These are phyloP conservation scores for Polyporus tsugae DNA, from an alignment of 1,284 basidiomycete genomes.

Conservation along the genomic window DNA sequence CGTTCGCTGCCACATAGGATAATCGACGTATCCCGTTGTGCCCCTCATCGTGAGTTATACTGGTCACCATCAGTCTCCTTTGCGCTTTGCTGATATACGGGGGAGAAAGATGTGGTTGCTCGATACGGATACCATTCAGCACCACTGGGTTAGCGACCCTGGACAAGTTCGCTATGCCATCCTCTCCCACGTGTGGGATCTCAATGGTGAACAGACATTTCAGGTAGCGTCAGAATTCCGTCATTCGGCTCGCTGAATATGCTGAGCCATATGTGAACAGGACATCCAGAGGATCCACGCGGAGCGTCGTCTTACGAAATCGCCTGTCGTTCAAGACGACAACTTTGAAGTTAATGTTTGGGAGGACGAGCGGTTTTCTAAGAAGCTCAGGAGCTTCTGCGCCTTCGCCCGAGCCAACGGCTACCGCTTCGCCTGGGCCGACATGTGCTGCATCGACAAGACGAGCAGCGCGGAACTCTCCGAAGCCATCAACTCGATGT, in stretches of 20 bases:
- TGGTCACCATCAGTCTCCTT: background rate
- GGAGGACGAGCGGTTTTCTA: slow-evolving; percentile 8
- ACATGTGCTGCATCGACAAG: slow-evolving; percentile 20
- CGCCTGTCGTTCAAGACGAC: background rate
- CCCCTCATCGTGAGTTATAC: background rate
- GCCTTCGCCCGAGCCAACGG: slow-evolving; percentile 11
- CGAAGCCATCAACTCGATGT: slow-evolving; percentile 5
- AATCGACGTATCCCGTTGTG: background rate
- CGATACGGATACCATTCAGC: slow-evolving; percentile 7
- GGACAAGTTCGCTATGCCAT: slow-evolving; percentile 15
- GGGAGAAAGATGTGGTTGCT: slow-evolving; percentile 13
- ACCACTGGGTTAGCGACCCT: slow-evolving; percentile 4
- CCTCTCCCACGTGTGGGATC: slow-evolving; percentile 17
- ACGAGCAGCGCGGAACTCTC: slow-evolving; percentile 1
- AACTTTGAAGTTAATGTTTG: background rate
- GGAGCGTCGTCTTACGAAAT: background rate
- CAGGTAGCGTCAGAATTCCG: background rate
- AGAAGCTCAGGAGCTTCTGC: slow-evolving; percentile 16
- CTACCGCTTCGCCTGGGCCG: slow-evolving; percentile 17
- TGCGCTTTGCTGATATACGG: background rate
- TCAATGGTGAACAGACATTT: background rate
- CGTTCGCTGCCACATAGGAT: background rate
- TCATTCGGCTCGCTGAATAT: background rate
- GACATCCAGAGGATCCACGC: slow-evolving; percentile 4
- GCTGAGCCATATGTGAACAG: background rate